Evolutionary conservation across 2,329 filamentous ascomycete genomes (phyloP), one percentile per base, ranked within the genome.

Genomic region (Aureobasidium lini): DNA sequence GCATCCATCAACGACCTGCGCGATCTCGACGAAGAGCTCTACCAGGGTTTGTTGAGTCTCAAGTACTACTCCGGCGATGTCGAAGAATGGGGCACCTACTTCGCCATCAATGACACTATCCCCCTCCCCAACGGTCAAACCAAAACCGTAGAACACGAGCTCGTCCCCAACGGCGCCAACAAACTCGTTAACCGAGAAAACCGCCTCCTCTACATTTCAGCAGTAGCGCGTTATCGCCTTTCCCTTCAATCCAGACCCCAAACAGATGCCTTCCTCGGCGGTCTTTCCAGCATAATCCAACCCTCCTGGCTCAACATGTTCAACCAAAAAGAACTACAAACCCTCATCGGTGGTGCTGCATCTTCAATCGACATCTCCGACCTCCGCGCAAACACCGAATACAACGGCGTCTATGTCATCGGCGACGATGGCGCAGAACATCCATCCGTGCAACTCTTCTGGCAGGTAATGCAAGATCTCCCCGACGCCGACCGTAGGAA

Each of bases 281-380:
- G 94, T 0, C 83, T 99, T 1, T 85, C 88, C 23, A 81, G 86
- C 64, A 95, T 99, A 69, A 94, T 99, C 64, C 87, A 92, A 61
- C 92, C 93, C 0, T 84, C 84, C 3, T 99, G 94, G 94, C 81
- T 99, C 4, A 91, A 88, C 67, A 97, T 99, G 94, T 99, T 99
- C 79, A 99, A 99, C 72, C 93, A 96, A 71, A 84, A 84, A 3
- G 94, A 99, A 72, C 81, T 99, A 4, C 94, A 97, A 74, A 94
- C 90, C 1, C 85, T 99, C 6, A 88, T 99, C 15, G 90, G 91
- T 57, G 94, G 94, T 44, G 91, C 95, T 66, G 87, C 85, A 31
- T 86, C 86, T 9, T 86, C 89, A 62, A 95, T 99, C 61, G 88
- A 96, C 68, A 81, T 99, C 37, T 84, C 88, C 31, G 94, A 99